These are phyloP conservation scores for Nemania diffusa DNA, from an alignment of 2,329 filamentous ascomycete genomes.

Conservation along the genomic window DNA sequence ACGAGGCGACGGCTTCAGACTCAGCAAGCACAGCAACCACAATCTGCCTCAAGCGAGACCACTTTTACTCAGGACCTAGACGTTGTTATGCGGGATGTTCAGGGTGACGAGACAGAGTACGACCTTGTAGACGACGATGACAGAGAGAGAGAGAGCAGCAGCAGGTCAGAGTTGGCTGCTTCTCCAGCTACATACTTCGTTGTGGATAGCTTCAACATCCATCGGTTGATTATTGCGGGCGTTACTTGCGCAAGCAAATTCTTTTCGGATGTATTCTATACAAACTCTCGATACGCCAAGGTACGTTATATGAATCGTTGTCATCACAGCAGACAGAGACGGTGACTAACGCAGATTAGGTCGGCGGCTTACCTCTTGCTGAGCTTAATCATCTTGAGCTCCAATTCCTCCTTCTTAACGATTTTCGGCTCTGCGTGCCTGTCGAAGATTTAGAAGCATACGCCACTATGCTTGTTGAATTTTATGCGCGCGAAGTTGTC, in stretches of 20 bases:
- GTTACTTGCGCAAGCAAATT: constrained; percentile 99
- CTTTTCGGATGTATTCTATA: constrained; percentile 99
- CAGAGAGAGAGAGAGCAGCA: constrained; percentile 39
- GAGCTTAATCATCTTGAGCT: constrained; percentile 97
- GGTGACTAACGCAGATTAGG: constrained; percentile 63
- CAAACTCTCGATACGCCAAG: constrained; percentile 99
- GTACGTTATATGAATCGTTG: constrained; percentile 60
- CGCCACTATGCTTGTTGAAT: constrained; percentile 97
- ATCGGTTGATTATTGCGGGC: constrained; percentile 93
- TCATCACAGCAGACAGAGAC: constrained; percentile 7
- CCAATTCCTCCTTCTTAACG: constrained; percentile 94
- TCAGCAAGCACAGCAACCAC: constrained; percentile 46
- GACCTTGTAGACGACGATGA: constrained; percentile 62
- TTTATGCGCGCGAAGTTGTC: constrained; percentile 92
- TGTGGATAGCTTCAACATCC: constrained; percentile 99
- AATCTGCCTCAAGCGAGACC: constrained; percentile 22
- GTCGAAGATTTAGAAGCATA: constrained; percentile 97
- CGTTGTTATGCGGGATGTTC: constrained; percentile 51
- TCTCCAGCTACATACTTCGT: constrained; percentile 77
- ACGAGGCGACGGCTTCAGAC: constrained; percentile 54
- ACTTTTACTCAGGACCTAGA: constrained; percentile 42
- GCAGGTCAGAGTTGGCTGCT: constrained; percentile 43
- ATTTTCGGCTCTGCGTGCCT: constrained; percentile 91
- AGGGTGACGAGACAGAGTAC: constrained; percentile 57
- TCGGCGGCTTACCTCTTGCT: constrained; percentile 88